Evolutionary conservation across 257 asterid species (phyloP).

Genomic region (Rehmannia glutinosa): DNA sequence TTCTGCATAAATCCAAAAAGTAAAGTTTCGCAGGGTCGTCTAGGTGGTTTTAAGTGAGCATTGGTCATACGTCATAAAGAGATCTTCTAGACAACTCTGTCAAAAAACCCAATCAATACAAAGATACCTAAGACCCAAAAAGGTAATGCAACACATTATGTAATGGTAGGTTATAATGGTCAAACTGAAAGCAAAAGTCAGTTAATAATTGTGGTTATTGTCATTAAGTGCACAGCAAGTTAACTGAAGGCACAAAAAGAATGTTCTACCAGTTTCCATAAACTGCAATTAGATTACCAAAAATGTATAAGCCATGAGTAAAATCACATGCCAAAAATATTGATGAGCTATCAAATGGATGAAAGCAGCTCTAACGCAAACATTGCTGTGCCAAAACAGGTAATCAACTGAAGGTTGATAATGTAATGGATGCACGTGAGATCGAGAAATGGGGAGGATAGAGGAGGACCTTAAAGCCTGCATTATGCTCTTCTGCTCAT

Average conservation of each 20-base stretch:
- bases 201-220: background rate
- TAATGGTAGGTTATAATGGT: no score
- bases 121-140: no score
- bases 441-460: constrained; percentile 12
- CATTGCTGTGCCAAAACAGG: no score
- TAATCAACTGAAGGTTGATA: no score
- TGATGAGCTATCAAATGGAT: background rate
- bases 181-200: no score
- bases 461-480: constrained; percentile 74
- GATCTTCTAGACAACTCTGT: background rate
- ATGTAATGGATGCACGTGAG: no score
- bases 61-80: background rate
- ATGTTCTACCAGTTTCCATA: background rate
- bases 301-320: background rate
- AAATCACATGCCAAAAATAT: background rate
- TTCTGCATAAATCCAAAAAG: background rate
- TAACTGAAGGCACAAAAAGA: constrained; percentile 1
- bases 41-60: background rate
- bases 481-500: constrained; percentile 92
- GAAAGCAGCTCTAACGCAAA: background rate
- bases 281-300: constrained; percentile 6
- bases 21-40: background rate
- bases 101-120: no score
- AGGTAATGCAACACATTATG: no score
- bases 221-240: background rate